phyloP scores from a whole-genome alignment of 78 protist species.

The Ministeria vibrans region DNA sequence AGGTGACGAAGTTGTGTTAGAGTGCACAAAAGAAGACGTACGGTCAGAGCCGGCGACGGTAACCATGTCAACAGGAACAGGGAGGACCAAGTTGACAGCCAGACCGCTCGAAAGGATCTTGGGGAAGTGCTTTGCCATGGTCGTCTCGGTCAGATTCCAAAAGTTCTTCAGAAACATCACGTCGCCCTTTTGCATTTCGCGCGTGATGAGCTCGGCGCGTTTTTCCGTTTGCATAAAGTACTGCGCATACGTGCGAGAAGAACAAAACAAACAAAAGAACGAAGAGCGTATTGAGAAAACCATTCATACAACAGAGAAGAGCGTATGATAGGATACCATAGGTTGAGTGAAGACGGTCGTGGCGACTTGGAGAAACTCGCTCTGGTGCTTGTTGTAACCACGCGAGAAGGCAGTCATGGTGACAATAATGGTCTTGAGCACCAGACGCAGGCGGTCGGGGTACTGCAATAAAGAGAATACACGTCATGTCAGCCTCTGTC shows the following conservation, averaged over 20 bases:
- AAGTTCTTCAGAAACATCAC: background rate
- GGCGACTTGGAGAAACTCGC: background rate
- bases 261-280: background rate
- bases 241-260: no score
- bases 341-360: no score
- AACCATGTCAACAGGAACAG: background rate
- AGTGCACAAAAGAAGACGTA: no score
- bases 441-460: background rate
- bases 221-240: no score
- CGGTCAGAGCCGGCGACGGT: no score
- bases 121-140: constrained; percentile 6
- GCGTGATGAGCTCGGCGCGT: background rate
- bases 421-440: background rate
- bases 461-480: background rate
- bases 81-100: background rate
- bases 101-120: background rate
- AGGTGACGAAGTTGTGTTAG: no score
- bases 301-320: no score
- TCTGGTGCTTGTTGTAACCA: background rate
- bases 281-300: background rate
- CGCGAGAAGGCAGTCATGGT: background rate
- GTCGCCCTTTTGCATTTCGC: background rate
- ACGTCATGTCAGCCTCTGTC: no score
- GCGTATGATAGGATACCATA: no score
- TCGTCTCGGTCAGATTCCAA: constrained; percentile 10